Percentiles rank a stretch among this genome's conserved stretches.
These are phyloP conservation scores for Pseudogymnoascus sp. DNA, from an alignment of 2,329 filamentous ascomycete genomes.

Conservation along the genomic window DNA sequence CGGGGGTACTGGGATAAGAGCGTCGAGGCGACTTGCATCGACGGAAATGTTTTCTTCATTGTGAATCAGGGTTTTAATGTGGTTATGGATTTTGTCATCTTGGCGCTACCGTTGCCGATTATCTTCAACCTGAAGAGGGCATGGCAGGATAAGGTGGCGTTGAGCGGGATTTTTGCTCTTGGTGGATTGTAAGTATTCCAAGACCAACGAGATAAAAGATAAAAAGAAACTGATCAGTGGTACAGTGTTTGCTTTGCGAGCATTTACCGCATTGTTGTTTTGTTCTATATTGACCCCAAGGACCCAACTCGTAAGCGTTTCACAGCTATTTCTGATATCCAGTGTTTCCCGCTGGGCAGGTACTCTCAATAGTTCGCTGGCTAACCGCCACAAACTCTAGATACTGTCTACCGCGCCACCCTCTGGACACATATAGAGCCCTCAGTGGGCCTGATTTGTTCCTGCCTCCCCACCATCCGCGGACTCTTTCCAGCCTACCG, in stretches of 20 bases:
- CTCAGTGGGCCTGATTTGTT: background rate
- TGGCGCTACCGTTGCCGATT: conserved; percentile 15
- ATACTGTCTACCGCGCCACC: background rate
- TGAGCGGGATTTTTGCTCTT: conserved; percentile 16
- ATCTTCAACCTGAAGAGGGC: conserved; percentile 15
- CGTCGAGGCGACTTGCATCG: conserved; percentile 14
- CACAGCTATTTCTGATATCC: background rate
- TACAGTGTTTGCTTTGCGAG: conserved; percentile 17
- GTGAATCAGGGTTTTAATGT: conserved; percentile 16
- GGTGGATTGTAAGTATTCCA: conserved; percentile 14
- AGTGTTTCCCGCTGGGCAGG: background rate
- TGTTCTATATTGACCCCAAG: conserved; percentile 16
- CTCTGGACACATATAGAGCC: conserved; percentile 9
- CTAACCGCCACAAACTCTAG: background rate
- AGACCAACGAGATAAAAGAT: background rate
- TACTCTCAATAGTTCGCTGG: background rate
- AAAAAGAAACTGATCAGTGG: background rate
- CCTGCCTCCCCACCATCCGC: conserved; percentile 3
- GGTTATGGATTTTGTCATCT: conserved; percentile 14
- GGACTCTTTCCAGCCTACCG: background rate
- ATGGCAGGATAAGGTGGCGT: conserved; percentile 11
- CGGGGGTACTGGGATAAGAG: conserved; percentile 19
- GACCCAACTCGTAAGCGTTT: conserved; percentile 18
- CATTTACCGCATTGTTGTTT: conserved; percentile 18
- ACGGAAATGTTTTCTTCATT: conserved; percentile 16